A percentile compares a stretch with the other conserved stretches of the same genome.
These are phyloP conservation scores for Hanseniaspora lindneri DNA, from an alignment of 805 yeast genomes.

Conservation along the genomic window DNA sequence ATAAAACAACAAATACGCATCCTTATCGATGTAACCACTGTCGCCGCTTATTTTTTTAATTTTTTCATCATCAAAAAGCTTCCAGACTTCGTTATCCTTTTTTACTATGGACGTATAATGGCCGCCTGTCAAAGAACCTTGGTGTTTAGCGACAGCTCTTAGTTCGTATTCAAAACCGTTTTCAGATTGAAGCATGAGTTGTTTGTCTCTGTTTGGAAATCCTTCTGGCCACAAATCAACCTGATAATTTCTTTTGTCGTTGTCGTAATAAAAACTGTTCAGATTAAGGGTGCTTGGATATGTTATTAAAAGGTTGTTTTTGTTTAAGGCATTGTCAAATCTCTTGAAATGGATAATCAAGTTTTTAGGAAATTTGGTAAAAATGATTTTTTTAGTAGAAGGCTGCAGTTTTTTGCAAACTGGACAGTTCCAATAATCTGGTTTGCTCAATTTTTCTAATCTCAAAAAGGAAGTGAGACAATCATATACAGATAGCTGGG, in stretches of 20 bases:
- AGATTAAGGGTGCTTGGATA: slow-evolving; percentile 60
- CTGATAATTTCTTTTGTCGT: slow-evolving; percentile 6
- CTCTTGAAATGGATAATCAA: slow-evolving; percentile 78
- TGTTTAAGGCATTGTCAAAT: slow-evolving; percentile 37
- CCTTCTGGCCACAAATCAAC: slow-evolving; percentile 28
- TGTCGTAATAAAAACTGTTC: slow-evolving; percentile 59
- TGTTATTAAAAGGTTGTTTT: slow-evolving; percentile 55
- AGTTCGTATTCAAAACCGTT: slow-evolving; percentile 68
- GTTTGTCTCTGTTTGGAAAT: slow-evolving; percentile 57
- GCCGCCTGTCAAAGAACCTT: slow-evolving; percentile 71
- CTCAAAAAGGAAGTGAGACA: slow-evolving; percentile 71
- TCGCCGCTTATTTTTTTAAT: slow-evolving; percentile 43
- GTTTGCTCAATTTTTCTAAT: slow-evolving; percentile 60
- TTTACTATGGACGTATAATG: slow-evolving; percentile 73
- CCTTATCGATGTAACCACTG: slow-evolving; percentile 49
- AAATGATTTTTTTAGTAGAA: slow-evolving; percentile 56
- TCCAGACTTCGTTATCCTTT: slow-evolving; percentile 41
- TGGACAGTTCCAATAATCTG: slow-evolving; percentile 79
- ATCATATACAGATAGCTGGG: slow-evolving; percentile 35
- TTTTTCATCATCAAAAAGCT: slow-evolving; percentile 68
- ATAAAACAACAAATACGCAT: slow-evolving; percentile 78
- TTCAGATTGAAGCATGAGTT: slow-evolving; percentile 21
- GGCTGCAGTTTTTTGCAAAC: slow-evolving; percentile 50
- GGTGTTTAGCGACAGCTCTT: slow-evolving; percentile 75
- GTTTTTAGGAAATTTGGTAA: slow-evolving; percentile 67